Base-by-base conservation (phyloP, 768 basidiomycete species). In the Tulasnella sp. region DNA sequence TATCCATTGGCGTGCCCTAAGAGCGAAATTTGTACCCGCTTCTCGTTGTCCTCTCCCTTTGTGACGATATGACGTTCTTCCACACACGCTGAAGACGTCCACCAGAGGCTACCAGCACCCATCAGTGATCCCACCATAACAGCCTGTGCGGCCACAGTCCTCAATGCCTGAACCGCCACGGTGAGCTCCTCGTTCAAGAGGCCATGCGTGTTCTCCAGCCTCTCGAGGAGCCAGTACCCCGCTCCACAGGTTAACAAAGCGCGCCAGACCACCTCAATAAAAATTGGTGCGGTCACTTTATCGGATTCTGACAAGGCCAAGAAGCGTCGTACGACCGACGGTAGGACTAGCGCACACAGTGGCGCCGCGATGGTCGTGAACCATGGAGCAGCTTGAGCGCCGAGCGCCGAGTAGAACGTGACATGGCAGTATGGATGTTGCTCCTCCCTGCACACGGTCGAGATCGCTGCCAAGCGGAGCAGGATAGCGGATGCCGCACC, bases 391-490 rank as follows among this genome's bases (percentile, higher is more conserved):
- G 82, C 74, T 5, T 87, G 82, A 0, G 83, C 72, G 8, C 84
- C 78, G 0, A 84, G 80, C 0, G 87, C 86, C 0, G 83, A 75
- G 69, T 88, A 96, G 74, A 94, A 98, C 0, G 95, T 94, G 56
- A 93, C 85, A 63, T 79, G 76, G 68, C 96, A 99, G 69, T 81
- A 86, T 0, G 90, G 84, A 42, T 88, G 84, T 70, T 97, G 95
- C 68, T 98, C 95, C 70, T 99, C 95, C 63, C 96, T 77, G 68
- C 95, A 98, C 8, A 92, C 81, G 0, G 93, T 95, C 68, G 87
- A 89, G 49, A 80, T 72, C 0, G 84, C 78, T 71, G 91, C 85
- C n/a, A 88, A 67, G 7, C 95, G 80, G 7, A 86, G 78, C 64
- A 84, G 83, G 21, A 78, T 68, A 0, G 84, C 81, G 62, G 85